These are phyloP conservation scores for Russula earlei DNA, from an alignment of 768 basidiomycete genomes.

Conservation along the genomic window DNA sequence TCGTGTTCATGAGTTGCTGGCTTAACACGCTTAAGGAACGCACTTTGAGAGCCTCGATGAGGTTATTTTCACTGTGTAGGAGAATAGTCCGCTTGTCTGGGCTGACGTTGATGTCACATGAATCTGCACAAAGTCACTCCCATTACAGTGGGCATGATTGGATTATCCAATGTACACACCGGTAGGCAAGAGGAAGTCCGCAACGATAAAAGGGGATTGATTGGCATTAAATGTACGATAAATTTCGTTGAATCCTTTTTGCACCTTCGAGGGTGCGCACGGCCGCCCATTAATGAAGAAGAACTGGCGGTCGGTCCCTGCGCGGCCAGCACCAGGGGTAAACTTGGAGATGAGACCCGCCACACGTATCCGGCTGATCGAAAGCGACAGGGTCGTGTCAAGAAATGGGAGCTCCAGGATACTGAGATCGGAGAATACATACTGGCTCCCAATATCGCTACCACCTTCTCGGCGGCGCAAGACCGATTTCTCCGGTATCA, in stretches of 20 bases:
- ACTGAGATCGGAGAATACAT: background rate
- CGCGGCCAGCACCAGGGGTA: constrained; percentile 59
- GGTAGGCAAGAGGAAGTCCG: constrained; percentile 75
- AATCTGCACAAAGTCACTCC: constrained; percentile 34
- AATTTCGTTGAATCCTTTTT: constrained; percentile 87
- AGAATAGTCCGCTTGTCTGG: constrained; percentile 97
- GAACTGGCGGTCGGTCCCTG: constrained; percentile 80
- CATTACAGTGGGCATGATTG: background rate
- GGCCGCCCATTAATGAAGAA: constrained; percentile 91
- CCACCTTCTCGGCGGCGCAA: constrained; percentile 32
- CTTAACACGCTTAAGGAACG: background rate
- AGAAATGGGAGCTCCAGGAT: background rate
- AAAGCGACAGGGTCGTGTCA: constrained; percentile 12
- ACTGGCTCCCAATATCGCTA: constrained; percentile 3
- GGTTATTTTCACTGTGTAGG: constrained; percentile 74
- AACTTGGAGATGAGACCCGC: constrained; percentile 83
- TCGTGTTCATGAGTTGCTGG: background rate
- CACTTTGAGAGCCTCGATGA: constrained; percentile 75
- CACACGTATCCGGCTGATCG: constrained; percentile 39
- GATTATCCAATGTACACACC: constrained; percentile 35
- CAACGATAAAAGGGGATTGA: constrained; percentile 75
- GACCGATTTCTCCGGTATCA: constrained; percentile 52
- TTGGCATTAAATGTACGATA: constrained; percentile 72
- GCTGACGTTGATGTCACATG: constrained; percentile 88
- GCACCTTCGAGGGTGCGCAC: constrained; percentile 68